phyloP scores from a whole-genome alignment of 306 rosid genomes.

The Luffa acutangula region DNA sequence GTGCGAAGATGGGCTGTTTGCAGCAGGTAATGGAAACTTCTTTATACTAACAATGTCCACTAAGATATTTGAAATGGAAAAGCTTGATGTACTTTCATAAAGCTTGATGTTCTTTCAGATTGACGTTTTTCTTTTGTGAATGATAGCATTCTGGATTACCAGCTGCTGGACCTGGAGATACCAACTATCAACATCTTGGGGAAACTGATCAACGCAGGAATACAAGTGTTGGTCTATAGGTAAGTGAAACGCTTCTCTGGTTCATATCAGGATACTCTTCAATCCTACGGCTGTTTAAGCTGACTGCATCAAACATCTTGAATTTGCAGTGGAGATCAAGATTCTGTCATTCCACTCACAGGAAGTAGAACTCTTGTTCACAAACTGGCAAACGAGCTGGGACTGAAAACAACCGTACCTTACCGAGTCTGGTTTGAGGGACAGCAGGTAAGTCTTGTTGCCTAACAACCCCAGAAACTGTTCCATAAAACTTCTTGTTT shows the following conservation, averaged over 20 bases:
- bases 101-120: neutral
- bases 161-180: conserved; percentile 60
- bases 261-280: neutral
- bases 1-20: conserved; percentile 72
- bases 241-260: conserved; percentile 6
- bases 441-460: conserved; percentile 45
- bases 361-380: conserved; percentile 86
- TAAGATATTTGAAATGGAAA: neutral
- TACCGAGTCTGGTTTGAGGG: conserved; percentile 91
- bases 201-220: conserved; percentile 58
- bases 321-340: conserved; percentile 82
- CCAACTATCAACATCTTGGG: conserved; percentile 71
- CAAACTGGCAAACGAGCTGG: conserved; percentile 49
- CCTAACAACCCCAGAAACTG: neutral
- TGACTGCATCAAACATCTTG: neutral
- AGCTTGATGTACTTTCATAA: neutral
- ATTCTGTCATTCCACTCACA: conserved; percentile 85
- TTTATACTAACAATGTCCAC: neutral
- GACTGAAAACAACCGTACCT: conserved; percentile 62
- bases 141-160: conserved; percentile 59
- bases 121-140: neutral
- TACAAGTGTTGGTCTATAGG: conserved; percentile 85
- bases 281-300: neutral
- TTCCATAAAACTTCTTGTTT: neutral
- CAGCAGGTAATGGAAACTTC: conserved; percentile 52